phyloP scores from a whole-genome alignment of 345 rosid genomes.

The Lepidium aucheri region DNA sequence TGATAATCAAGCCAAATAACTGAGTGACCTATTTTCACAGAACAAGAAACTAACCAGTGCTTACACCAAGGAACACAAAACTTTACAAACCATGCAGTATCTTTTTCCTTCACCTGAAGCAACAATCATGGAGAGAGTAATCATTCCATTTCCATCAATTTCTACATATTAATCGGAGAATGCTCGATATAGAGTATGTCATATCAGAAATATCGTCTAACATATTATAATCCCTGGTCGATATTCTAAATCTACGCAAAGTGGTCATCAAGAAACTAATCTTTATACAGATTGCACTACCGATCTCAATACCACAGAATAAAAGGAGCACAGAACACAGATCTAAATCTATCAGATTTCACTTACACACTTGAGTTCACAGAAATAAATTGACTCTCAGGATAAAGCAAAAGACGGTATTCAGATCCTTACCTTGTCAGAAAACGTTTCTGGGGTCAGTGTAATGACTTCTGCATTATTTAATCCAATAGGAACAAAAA shows the following conservation, averaged over 20 bases:
- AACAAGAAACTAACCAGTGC: slow-evolving; percentile 66
- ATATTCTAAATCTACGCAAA: not conserved
- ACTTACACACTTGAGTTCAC: not conserved
- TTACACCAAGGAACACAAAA: slow-evolving; percentile 99
- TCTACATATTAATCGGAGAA: not conserved
- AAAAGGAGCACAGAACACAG: not conserved
- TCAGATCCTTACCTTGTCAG: slow-evolving; percentile 64
- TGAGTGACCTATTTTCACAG: not conserved
- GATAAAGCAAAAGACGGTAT: not conserved
- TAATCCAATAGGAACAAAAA: slow-evolving; percentile 32
- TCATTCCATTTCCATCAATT: not conserved
- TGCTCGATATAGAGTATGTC: not conserved
- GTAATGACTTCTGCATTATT: slow-evolving; percentile 69
- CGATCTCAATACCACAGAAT: not conserved
- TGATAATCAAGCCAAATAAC: not conserved
- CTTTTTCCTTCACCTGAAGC: slow-evolving; percentile 85
- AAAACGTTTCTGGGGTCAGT: slow-evolving; percentile 81
- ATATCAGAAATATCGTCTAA: too few relatives aligned
- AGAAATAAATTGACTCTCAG: not conserved
- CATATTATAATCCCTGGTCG: not conserved
- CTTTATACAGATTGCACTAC: too few relatives aligned
- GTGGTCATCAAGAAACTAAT: too few relatives aligned
- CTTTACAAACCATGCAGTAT: slow-evolving; percentile 91
- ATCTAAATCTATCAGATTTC: not conserved
- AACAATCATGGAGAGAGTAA: slow-evolving; percentile 6